A percentile compares a stretch with the other conserved stretches of the same genome.
Conservation (phyloP, 2,329 filamentous ascomycete species). For the Fusarium oligoseptatum region DNA sequence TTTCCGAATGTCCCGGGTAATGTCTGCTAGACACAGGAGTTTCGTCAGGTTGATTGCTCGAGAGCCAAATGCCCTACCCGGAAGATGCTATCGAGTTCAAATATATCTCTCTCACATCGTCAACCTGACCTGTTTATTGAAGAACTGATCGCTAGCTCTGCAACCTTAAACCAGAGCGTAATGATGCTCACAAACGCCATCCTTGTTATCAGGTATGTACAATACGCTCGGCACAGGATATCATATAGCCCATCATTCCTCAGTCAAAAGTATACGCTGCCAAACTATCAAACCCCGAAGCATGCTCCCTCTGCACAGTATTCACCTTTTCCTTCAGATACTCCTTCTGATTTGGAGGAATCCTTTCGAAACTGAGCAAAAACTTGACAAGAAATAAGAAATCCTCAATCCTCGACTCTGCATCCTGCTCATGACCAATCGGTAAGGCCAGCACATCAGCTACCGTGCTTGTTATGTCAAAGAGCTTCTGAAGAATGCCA, state of each 20-base stretch:
- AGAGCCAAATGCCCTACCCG: neutral
- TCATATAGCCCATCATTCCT: neutral
- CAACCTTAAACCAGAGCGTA: no score
- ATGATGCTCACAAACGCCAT: no score
- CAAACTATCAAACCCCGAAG: constrained; percentile 19
- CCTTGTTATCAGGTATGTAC: no score
- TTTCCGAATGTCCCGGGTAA: neutral
- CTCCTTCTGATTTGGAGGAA: constrained; percentile 59
- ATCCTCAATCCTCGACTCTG: constrained; percentile 63
- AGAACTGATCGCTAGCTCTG: no score
- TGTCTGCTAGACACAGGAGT: neutral
- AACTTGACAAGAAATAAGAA: constrained; percentile 67
- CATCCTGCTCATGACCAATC: constrained; percentile 57
- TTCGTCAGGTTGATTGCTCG: no score
- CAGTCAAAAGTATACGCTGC: constrained; percentile 16
- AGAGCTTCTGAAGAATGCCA: constrained; percentile 70
- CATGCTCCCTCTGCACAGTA: constrained; percentile 44
- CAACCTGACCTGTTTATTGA: no score
- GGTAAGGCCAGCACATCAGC: constrained; percentile 69
- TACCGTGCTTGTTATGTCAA: constrained; percentile 71
- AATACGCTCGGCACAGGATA: neutral
- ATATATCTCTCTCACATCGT: neutral
- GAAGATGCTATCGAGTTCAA: neutral
- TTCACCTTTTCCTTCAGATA: constrained; percentile 57
- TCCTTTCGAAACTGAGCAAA: constrained; percentile 63